Base-by-base conservation (phyloP, 75 land plant species). In the Cupressus sempervirens region DNA sequence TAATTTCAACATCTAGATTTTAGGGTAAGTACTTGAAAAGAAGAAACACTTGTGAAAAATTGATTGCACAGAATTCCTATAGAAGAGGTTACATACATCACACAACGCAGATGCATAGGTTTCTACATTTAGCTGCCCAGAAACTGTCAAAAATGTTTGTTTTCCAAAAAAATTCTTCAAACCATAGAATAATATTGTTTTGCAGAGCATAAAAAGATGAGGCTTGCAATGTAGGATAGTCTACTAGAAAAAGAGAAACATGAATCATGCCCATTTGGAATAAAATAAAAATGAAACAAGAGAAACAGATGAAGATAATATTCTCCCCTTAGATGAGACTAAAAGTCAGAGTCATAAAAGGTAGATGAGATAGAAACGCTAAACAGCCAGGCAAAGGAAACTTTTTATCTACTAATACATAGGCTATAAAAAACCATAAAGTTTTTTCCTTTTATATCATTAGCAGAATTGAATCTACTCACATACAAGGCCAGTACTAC, bases 41-140 rank as follows among this genome's bases (percentile, higher is more conserved):
- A 46, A 32, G 82, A 81, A 81, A 10, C 8, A 23, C 81, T 45
- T 79, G 45, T 36, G 40, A 36, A 82, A 26, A 85, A 67, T 20
- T 83, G 18, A 32, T 67, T 82, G 23, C 29, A 76, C 23, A 79
- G 50, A 79, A 40, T 26, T 79, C 23, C n/a, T 79, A 43, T 29
- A 30, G 81, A 79, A 53, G 35, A 82, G 56, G 7, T 48, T 48
- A 5, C 84, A 72, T 93, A 97, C 99, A 90, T 98, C 98, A 82
- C 92, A 89, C 4, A 98, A 91, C 80, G 99, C 96, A 88, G 92
- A 88, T 34, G 99, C 99, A 90, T 96, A 98, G 46, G 94, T 90
- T 87, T 98, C 99, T 82, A 91, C 99, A 89, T 98, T 98, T n/a
- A 98, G 98, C 84, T 98, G 99, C 84, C 99, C 99, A 16, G 99